phyloP scores from a whole-genome alignment of 495 filamentous ascomycete genomes.

The Aspergillus ostianus region DNA sequence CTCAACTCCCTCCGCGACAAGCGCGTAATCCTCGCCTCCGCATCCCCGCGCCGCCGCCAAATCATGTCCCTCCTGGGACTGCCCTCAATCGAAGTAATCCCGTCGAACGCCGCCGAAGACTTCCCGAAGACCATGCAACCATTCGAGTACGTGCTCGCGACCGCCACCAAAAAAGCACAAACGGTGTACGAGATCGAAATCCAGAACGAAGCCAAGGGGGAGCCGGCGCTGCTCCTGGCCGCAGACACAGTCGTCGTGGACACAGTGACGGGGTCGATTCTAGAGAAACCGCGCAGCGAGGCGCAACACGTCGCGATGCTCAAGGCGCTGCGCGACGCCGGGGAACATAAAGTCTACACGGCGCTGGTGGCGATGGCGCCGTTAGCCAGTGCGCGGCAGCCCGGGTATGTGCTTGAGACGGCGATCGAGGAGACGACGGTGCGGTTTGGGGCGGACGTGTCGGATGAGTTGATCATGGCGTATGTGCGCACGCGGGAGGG shows the following conservation, averaged over 20 bases:
- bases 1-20: conserved; percentile 67
- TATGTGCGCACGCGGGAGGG: conserved; percentile 94
- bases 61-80: conserved; percentile 75
- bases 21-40: conserved; percentile 83
- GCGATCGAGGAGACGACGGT: conserved; percentile 87
- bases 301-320: conserved; percentile 83
- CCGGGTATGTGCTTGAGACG: conserved; percentile 80
- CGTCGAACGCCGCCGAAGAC: conserved; percentile 78
- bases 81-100: conserved; percentile 74
- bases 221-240: conserved; percentile 82
- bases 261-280: conserved; percentile 56
- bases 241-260: conserved; percentile 91
- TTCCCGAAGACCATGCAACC: conserved; percentile 76
- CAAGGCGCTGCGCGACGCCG: conserved; percentile 68
- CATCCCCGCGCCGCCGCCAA: conserved; percentile 78
- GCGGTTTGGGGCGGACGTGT: conserved; percentile 67
- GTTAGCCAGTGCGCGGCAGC: conserved; percentile 67
- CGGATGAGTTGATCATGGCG: conserved; percentile 77
- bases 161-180: conserved; percentile 76
- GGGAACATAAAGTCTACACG: conserved; percentile 76
- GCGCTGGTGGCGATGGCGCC: conserved; percentile 80
- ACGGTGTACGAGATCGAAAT: conserved; percentile 73
- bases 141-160: conserved; percentile 86
- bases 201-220: conserved; percentile 55
- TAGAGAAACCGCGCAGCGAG: conserved; percentile 86